phyloP scores from a whole-genome alignment of 2,329 filamentous ascomycete genomes.

The Dactylellina leptospora region DNA sequence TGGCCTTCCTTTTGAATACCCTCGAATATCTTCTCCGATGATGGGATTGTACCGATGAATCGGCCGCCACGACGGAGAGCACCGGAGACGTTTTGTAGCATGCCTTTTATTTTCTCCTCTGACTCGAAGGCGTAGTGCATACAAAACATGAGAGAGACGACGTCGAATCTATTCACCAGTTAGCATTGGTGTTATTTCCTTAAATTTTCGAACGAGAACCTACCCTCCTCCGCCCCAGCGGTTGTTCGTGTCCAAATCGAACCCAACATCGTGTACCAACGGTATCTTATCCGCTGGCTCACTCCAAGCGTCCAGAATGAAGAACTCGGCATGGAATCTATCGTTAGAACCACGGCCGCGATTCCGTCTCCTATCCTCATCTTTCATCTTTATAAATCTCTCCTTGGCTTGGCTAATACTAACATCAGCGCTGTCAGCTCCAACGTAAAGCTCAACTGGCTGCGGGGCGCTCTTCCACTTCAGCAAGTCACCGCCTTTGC shows the following conservation, averaged over 20 bases:
- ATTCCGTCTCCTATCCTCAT: slow-evolving; percentile 65
- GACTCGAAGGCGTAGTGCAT: slow-evolving; percentile 99
- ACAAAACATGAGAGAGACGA: slow-evolving; percentile 99
- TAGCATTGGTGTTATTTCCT: slow-evolving; percentile 5
- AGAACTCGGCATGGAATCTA: slow-evolving; percentile 82
- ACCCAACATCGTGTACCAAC: slow-evolving; percentile 85
- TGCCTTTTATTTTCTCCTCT: slow-evolving; percentile 85
- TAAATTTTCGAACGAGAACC: slow-evolving; percentile 5
- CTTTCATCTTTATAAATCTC: slow-evolving; percentile 77
- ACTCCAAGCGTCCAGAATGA: slow-evolving; percentile 90
- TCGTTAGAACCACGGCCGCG: slow-evolving; percentile 66
- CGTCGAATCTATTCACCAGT: slow-evolving; percentile 74
- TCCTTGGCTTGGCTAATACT: slow-evolving; percentile 90
- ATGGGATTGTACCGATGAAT: slow-evolving; percentile 95
- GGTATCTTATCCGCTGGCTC: slow-evolving; percentile 82
- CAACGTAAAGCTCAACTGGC: slow-evolving; percentile 89
- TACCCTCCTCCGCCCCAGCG: slow-evolving; percentile 58
- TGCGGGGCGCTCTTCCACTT: slow-evolving; percentile 98
- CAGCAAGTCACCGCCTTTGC: slow-evolving; percentile 91
- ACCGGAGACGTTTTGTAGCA: slow-evolving; percentile 92
- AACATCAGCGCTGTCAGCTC: slow-evolving; percentile 89
- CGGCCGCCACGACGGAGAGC: slow-evolving; percentile 91
- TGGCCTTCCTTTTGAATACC: slow-evolving; percentile 71
- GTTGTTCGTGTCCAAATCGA: slow-evolving; percentile 73
- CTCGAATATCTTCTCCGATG: slow-evolving; percentile 86